Evolutionary conservation across 108 stramenopile genomes (phyloP).

Genomic region (Cyclotella distinguenda): DNA sequence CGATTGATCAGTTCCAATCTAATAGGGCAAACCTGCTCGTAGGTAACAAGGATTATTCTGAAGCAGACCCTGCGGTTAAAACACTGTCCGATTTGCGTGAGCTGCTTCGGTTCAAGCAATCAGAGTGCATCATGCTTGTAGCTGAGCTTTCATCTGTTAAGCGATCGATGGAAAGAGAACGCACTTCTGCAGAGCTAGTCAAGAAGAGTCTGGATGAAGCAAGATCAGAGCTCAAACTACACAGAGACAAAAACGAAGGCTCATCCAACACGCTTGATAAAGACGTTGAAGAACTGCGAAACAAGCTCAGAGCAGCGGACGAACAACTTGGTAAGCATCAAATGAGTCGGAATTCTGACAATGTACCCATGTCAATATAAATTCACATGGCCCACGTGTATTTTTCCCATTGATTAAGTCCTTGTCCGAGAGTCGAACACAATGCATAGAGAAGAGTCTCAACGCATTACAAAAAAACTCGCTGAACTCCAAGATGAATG

Average conservation of each 20-base stretch:
- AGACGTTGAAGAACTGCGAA: conserved; percentile 21
- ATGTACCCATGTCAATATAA: no score
- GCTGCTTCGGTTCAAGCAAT: conserved; percentile 74
- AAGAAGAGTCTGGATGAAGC: conserved; percentile 80
- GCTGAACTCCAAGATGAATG: conserved; percentile 39
- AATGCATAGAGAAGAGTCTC: conserved; percentile 67
- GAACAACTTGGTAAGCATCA: no score
- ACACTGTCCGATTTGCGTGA: conserved; percentile 72
- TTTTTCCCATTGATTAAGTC: no score
- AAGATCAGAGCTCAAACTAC: conserved; percentile 66
- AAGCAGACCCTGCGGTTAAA: conserved; percentile 33
- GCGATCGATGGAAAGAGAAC: conserved; percentile 74
- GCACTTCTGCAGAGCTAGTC: conserved; percentile 63
- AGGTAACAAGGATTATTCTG: conserved; percentile 22
- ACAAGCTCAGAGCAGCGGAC: conserved; percentile 56
- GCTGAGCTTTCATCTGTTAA: conserved; percentile 73
- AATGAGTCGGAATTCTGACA: no score
- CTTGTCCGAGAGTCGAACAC: conserved; percentile 80
- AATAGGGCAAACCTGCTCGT: conserved; percentile 32
- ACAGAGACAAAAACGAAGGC: conserved; percentile 27
- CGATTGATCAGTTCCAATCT: conserved; percentile 60
- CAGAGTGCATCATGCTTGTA: conserved; percentile 77
- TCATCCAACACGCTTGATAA: conserved; percentile 14
- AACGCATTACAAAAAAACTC: conserved; percentile 45
- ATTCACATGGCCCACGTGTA: no score